Evolutionary conservation across 306 rosid species (phyloP).

Genomic region (Fagus sylvatica): DNA sequence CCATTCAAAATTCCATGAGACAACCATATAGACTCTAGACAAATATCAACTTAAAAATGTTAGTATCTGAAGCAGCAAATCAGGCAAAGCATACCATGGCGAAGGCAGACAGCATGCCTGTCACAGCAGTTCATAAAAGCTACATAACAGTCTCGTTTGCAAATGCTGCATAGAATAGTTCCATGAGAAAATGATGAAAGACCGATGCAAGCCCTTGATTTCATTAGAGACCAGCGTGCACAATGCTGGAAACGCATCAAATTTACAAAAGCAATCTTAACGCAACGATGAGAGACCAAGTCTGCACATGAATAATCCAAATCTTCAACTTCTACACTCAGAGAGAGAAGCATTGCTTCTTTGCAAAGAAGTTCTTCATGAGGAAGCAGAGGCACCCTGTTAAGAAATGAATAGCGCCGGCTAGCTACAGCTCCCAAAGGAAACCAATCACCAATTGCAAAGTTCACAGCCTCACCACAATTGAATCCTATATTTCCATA

Average conservation of each 20-base stretch:
- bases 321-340: conserved; percentile 72
- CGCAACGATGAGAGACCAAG: conserved; percentile 46
- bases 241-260: conserved; percentile 84
- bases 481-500: conserved; percentile 71
- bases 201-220: conserved; percentile 55
- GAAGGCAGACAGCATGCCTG: conserved; percentile 80
- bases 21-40: conserved; percentile 15
- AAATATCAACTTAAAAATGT: conserved; percentile 9
- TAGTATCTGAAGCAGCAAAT: not conserved
- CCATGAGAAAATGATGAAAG: conserved; percentile 60
- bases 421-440: conserved; percentile 89
- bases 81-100: conserved; percentile 67
- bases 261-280: conserved; percentile 67
- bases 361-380: conserved; percentile 94
- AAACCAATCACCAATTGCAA: conserved; percentile 96
- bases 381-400: conserved; percentile 86
- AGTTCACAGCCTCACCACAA: conserved; percentile 98
- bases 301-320: conserved; percentile 51
- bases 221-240: conserved; percentile 80
- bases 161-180: conserved; percentile 79
- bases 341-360: conserved; percentile 80
- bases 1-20: conserved; percentile 2
- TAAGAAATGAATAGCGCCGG: conserved; percentile 81
- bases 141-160: conserved; percentile 88
- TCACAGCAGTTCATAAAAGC: conserved; percentile 81